Evolutionary conservation across 371 early-diverging fungal species (phyloP), one percentile per base, ranked within the genome.

Genomic region (Saksenaea oblongispora): DNA sequence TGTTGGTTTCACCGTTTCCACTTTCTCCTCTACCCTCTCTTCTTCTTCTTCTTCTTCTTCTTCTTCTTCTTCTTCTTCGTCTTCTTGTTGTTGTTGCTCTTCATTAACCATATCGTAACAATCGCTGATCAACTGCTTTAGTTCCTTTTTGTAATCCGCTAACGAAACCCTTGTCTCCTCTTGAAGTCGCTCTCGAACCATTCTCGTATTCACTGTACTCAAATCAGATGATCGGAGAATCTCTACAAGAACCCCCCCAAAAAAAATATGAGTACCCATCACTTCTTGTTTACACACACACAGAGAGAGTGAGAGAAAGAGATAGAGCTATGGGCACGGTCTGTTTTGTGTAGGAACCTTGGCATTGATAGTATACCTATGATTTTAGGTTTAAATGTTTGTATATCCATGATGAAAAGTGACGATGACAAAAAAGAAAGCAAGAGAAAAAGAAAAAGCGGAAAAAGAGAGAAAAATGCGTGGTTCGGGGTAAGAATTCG

Each of bases 221-320:
- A 82, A 73, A 68, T 86, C 84, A 18, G 86, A 73, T 13, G 39
- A 55, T 54, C 70, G 70, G 37, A 86, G 71, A 41, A 86, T 85
- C 26, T 65, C 71, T 71, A 34, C 35, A n/a, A 44, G n/a, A 39
- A 35, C 31, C n/a, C n/a, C 24, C 7, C 47, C 18, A 17, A 24
- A 44, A 18, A 57, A 34, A 13, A 18, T 44, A 35, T 11, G 11
- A 10, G 34, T 18, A 15, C 8, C n/a, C 44, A 44, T n/a, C n/a
- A 13, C 36, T 13, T 36, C 13, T 36, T 36, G 36, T 36, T 39
- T 39, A 39, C 10, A 11, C n/a, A 5, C 10, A n/a, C 39, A 39
- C 11, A 39, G n/a, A 39, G 39, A 31, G 7, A n/a, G n/a, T n/a
- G n/a, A n/a, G n/a, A 37, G 37, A 37, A 37, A 37, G 15, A 37